Conservation (phyloP, 441 rosid species). For the Viola pubescens region DNA sequence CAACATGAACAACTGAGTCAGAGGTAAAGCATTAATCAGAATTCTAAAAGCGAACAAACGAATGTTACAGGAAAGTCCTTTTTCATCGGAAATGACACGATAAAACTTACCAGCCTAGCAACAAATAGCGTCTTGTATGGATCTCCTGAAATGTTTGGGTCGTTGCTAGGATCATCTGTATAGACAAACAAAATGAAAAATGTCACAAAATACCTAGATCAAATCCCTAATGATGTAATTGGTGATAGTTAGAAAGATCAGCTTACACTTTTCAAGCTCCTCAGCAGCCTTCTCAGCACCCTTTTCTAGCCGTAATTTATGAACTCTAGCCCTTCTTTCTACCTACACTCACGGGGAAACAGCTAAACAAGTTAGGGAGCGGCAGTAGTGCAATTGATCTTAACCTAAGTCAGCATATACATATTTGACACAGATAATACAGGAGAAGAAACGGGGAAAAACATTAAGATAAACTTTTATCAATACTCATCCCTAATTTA, state of each 20-base stretch:
- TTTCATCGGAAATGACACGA: not conserved
- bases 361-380: not conserved
- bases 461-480: not conserved
- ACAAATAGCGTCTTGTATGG: slow-evolving; percentile 92
- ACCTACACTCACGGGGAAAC: slow-evolving; percentile 26
- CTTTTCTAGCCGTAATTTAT: slow-evolving; percentile 62
- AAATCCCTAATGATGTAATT: slow-evolving; percentile 1
- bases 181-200: slow-evolving; percentile 3
- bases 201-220: slow-evolving; percentile 3
- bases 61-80: no score
- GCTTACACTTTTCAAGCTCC: slow-evolving; percentile 64
- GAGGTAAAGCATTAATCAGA: slow-evolving; percentile 1
- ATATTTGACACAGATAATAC: not conserved
- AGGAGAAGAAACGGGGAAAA: not conserved
- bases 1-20: slow-evolving; percentile 16
- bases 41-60: not conserved
- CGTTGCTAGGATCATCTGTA: slow-evolving; percentile 77
- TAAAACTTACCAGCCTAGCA: slow-evolving; percentile 67
- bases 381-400: not conserved
- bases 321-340: slow-evolving; percentile 72
- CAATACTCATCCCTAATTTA: no score
- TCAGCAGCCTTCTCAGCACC: slow-evolving; percentile 82
- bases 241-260: slow-evolving; percentile 14
- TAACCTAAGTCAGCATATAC: no score
- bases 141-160: slow-evolving; percentile 76